Evolutionary conservation across 2,329 filamentous ascomycete species (phyloP), one percentile per base, ranked within the genome.

Genomic region (Drechslerella coelobrocha): DNA sequence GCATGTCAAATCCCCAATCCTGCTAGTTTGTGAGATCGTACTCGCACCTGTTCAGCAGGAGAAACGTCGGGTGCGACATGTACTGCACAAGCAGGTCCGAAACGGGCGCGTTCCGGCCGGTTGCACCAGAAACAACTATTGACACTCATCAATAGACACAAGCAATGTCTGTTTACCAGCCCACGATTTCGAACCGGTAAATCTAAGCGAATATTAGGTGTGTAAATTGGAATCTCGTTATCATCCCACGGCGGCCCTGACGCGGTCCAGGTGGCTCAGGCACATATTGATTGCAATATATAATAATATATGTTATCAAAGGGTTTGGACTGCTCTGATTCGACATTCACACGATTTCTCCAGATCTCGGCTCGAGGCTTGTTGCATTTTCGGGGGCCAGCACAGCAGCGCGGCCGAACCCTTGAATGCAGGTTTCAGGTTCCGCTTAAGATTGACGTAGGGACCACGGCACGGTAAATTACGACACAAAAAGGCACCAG

Each of bases 381-480:
- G 26, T 14, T 19, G 12, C 19, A 52, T 31, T 17, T 27, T 3
- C 14, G 2, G 12, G 47, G 6, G 26, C 29, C n/a, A 7, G 19
- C 51, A 37, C n/a, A 27, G 24, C 23, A 21, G 14, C 43, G 9
- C 6, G 43, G 47, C 34, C 21, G 23, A 21, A n/a, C 54, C 62
- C 62, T 68, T 68, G 29, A 12, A 7, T 6, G 63, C 56, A 61
- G 21, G 63, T 68, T 68, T 68, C 63, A 68, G 63, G 56, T 56
- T 50, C 55, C 50, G 29, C 41, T 51, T 68, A 68, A 68, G 63
- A 68, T 68, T 56, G 61, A 51, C 29, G 55, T 56, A 48, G 56
- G 56, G 48, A 43, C 45, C 60, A 62, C 63, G 63, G 63, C 63
- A 68, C 63, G 63, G 63, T 56, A 68, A 68, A 68, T 68, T 68